phyloP scores from a whole-genome alignment of 106 monocot species.

The Amphibolis antarctica region DNA sequence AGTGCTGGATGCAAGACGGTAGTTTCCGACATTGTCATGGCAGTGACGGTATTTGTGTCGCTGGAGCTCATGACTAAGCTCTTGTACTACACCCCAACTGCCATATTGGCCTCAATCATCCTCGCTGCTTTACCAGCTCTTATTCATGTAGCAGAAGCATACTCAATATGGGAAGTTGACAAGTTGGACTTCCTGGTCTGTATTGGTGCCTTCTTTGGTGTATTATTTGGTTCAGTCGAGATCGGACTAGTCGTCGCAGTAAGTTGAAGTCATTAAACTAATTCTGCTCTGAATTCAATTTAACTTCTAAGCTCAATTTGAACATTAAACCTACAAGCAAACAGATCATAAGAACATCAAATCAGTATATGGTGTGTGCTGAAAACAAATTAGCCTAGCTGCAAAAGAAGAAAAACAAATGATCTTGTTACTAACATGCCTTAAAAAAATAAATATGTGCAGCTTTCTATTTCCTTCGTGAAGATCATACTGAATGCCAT shows the following conservation, averaged over 20 bases:
- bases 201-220: slow-evolving; percentile 15
- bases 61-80: slow-evolving; percentile 13
- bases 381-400: no score
- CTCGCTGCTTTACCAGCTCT: slow-evolving; percentile 15
- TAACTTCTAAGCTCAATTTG: no score
- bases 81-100: slow-evolving; percentile 19
- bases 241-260: slow-evolving; percentile 17
- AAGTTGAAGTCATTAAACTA: neutral
- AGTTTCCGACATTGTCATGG: slow-evolving; percentile 24
- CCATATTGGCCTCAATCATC: slow-evolving; percentile 24
- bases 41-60: slow-evolving; percentile 10
- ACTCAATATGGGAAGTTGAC: slow-evolving; percentile 16
- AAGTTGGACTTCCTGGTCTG: slow-evolving; percentile 16
- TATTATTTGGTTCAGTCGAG: slow-evolving; percentile 22
- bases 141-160: slow-evolving; percentile 11
- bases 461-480: slow-evolving; percentile 62
- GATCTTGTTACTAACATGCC: no score
- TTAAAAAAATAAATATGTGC: slow-evolving; percentile 30
- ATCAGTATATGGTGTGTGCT: no score
- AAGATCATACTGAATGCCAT: slow-evolving; percentile 54
- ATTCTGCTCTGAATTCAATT: no score
- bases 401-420: no score
- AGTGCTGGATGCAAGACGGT: slow-evolving; percentile 21
- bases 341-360: no score
- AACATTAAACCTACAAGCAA: no score